Evolutionary conservation across 169 alveolate genomes (phyloP).

Genomic region (Eimeria acervulina): DNA sequence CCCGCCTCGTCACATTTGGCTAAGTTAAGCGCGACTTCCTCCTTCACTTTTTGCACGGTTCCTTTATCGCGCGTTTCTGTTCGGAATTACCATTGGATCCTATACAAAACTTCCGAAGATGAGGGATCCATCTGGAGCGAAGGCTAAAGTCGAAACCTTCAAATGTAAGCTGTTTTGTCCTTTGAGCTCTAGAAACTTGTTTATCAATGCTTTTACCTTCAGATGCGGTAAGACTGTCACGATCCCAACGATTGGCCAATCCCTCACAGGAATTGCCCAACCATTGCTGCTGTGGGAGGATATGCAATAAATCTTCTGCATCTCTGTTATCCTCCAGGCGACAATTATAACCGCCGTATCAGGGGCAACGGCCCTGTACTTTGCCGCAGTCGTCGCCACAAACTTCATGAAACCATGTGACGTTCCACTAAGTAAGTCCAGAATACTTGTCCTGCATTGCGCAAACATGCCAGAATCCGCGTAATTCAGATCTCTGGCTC

Average conservation of each 20-base stretch:
- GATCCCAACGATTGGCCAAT: neutral
- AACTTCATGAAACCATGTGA: slow-evolving; percentile 65
- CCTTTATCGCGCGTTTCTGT: slow-evolving; percentile 43
- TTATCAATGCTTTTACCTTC: neutral
- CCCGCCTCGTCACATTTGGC: slow-evolving; percentile 16
- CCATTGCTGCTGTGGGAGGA: neutral
- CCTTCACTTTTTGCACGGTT: slow-evolving; percentile 76
- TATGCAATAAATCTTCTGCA: neutral
- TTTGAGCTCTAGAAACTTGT: neutral
- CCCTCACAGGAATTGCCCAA: slow-evolving; percentile 14
- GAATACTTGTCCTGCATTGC: slow-evolving; percentile 6
- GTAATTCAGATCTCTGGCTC: slow-evolving; percentile 74
- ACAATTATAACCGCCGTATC: slow-evolving; percentile 71
- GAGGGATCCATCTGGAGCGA: slow-evolving; percentile 79
- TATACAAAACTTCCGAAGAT: slow-evolving; percentile 15
- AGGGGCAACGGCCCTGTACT: slow-evolving; percentile 30
- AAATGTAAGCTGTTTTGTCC: slow-evolving; percentile 44
- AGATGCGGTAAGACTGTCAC: slow-evolving; percentile 75
- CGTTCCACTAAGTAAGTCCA: slow-evolving; percentile 81
- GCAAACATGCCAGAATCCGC: slow-evolving; percentile 28
- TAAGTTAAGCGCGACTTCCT: slow-evolving; percentile 56
- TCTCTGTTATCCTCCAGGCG: slow-evolving; percentile 57
- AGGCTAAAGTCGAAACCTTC: slow-evolving; percentile 78
- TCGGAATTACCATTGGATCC: slow-evolving; percentile 35
- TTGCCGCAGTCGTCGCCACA: slow-evolving; percentile 45